Conservation (phyloP, 805 yeast genomes). For the Cyberlindnera xylosilytica region DNA sequence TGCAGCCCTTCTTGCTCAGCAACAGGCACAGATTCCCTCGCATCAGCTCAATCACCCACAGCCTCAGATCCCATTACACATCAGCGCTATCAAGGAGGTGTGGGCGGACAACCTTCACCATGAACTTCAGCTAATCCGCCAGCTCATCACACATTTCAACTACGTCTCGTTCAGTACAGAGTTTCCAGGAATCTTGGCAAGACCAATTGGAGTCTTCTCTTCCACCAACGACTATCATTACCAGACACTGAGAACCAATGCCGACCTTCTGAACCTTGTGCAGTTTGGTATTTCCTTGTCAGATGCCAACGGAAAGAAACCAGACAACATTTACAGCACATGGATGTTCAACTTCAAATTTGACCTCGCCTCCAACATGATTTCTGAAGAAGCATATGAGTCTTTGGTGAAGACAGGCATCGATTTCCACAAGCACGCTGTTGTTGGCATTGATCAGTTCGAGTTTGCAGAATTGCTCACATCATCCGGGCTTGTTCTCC, state of each 20-base stretch:
- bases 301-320: constrained; percentile 66
- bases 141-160: constrained; percentile 53
- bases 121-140: constrained; percentile 62
- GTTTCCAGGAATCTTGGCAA: constrained; percentile 92
- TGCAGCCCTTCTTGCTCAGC: constrained; percentile 6
- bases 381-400: constrained; percentile 78
- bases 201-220: constrained; percentile 92
- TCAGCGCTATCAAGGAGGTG: constrained; percentile 55
- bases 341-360: constrained; percentile 96
- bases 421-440: constrained; percentile 71
- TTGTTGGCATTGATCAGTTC: constrained; percentile 72
- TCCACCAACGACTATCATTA: constrained; percentile 91
- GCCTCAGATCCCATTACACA: constrained; percentile 6
- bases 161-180: constrained; percentile 79
- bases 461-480: constrained; percentile 82
- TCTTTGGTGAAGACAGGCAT: constrained; percentile 78
- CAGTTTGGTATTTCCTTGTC: constrained; percentile 81
- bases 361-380: constrained; percentile 77
- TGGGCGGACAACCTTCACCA: constrained; percentile 68
- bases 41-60: constrained; percentile 22
- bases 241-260: constrained; percentile 89
- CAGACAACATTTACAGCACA: constrained; percentile 67
- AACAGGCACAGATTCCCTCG: constrained; percentile 15
- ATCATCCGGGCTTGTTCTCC: constrained; percentile 80
- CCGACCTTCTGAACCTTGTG: constrained; percentile 79